Evolutionary conservation across 768 basidiomycete species (phyloP).

Genomic region (Gloeophyllum trabeum): DNA sequence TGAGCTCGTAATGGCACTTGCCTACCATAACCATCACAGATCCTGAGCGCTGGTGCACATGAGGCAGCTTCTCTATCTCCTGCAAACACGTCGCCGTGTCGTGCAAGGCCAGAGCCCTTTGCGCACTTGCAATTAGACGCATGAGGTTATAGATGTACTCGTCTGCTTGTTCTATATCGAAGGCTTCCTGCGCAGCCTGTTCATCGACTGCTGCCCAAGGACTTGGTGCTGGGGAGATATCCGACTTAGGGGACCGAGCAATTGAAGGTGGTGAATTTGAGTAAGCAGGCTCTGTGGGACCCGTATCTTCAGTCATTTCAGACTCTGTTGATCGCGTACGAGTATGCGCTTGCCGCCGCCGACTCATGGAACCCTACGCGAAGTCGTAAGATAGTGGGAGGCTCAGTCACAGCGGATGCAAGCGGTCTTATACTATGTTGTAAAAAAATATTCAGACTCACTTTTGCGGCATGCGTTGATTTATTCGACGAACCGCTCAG

Average conservation of each 20-base stretch:
- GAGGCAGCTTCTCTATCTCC: constrained; percentile 68
- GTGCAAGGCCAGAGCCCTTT: constrained; percentile 64
- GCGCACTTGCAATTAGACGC: constrained; percentile 72
- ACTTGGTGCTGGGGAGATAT: constrained; percentile 51
- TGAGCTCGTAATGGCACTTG: constrained; percentile 80
- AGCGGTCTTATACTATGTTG: constrained; percentile 1
- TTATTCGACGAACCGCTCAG: constrained; percentile 46
- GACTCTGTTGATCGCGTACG: constrained; percentile 58
- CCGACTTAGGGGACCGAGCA: constrained; percentile 50
- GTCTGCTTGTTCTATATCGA: constrained; percentile 67
- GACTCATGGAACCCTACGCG: constrained; percentile 41
- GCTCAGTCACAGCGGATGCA: neutral
- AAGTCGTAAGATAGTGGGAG: constrained; percentile 13
- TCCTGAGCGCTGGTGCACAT: constrained; percentile 59
- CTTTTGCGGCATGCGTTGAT: constrained; percentile 41
- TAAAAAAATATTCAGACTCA: constrained; percentile 15
- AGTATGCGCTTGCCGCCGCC: constrained; percentile 40
- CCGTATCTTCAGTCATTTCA: constrained; percentile 57
- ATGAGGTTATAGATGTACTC: constrained; percentile 75
- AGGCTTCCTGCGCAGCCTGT: constrained; percentile 59
- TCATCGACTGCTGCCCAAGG: constrained; percentile 58
- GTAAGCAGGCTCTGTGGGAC: constrained; percentile 35
- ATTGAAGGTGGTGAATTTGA: constrained; percentile 53
- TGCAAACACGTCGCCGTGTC: constrained; percentile 65
- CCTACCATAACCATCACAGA: constrained; percentile 79